Evolutionary conservation across 2,329 filamentous ascomycete species (phyloP).

Genomic region (Nigrograna mackinnonii): DNA sequence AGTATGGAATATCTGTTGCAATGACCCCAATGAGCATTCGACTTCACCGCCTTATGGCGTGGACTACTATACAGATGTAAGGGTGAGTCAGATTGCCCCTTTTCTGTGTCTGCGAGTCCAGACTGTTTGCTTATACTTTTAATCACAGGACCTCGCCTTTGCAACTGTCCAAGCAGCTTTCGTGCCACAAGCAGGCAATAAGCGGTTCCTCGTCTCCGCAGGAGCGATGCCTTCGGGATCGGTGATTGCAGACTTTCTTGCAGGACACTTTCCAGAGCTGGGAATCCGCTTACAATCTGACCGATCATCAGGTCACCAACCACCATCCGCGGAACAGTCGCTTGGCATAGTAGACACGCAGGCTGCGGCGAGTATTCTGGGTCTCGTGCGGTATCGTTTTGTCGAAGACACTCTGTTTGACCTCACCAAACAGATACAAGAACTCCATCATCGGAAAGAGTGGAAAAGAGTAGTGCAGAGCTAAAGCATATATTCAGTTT

Average conservation of each 20-base stretch:
- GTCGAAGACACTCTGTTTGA: constrained; percentile 27
- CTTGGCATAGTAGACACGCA: constrained; percentile 22
- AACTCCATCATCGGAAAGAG: constrained; percentile 24
- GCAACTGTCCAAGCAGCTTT: constrained; percentile 26
- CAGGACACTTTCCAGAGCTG: constrained; percentile 26
- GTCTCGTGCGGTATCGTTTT: constrained; percentile 19
- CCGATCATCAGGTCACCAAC: constrained; percentile 14
- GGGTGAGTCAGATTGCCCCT: constrained; percentile 21
- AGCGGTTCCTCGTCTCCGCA: constrained; percentile 27
- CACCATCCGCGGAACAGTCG: constrained; percentile 8
- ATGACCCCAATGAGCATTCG: constrained; percentile 14
- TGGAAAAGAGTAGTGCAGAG: constrained; percentile 26
- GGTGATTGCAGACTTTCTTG: constrained; percentile 23
- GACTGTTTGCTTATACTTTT: background rate
- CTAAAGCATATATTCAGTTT: no score
- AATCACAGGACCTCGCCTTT: constrained; percentile 25
- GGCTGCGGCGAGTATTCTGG: constrained; percentile 22
- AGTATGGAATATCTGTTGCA: constrained; percentile 30
- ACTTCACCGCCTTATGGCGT: constrained; percentile 26
- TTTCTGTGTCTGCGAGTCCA: background rate
- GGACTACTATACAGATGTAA: constrained; percentile 28
- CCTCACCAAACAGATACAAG: constrained; percentile 25
- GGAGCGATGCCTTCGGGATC: constrained; percentile 23
- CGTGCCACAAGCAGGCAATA: constrained; percentile 23
- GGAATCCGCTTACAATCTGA: constrained; percentile 16